These are phyloP conservation scores for Rhizopus microsporus DNA, from an alignment of 371 early-diverging fungal genomes.

Conservation along the genomic window DNA sequence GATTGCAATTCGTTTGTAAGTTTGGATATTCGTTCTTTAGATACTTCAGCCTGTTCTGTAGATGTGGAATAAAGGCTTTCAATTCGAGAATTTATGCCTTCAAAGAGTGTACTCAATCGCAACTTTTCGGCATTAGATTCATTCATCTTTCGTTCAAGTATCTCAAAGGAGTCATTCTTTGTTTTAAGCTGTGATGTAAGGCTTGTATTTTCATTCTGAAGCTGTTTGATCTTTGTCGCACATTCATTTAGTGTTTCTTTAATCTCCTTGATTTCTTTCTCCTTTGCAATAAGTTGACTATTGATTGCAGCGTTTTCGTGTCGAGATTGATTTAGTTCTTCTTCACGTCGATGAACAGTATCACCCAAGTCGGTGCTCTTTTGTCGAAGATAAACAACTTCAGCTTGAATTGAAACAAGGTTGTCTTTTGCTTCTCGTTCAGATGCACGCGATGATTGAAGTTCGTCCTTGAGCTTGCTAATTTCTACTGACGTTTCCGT, in stretches of 20 bases:
- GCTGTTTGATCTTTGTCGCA: background rate
- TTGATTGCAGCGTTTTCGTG: background rate
- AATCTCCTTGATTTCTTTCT: conserved; percentile 1
- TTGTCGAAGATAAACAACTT: background rate
- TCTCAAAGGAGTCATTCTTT: conserved; percentile 5
- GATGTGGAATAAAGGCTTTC: background rate
- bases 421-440: conserved; percentile 1
- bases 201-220: conserved; percentile 5
- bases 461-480: conserved; percentile 10
- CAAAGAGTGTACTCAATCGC: conserved; percentile 9
- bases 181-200: conserved; percentile 3
- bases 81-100: conserved; percentile 12
- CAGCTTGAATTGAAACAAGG: background rate
- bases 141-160: background rate
- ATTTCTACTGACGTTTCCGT: conserved; percentile 8
- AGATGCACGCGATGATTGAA: conserved; percentile 2
- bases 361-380: background rate
- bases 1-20: conserved; percentile 14
- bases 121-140: conserved; percentile 5
- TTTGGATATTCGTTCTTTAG: conserved; percentile 6
- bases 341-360: background rate
- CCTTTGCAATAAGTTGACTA: conserved; percentile 3
- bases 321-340: conserved; percentile 4
- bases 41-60: conserved; percentile 1
- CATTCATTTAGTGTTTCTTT: background rate